Evolutionary conservation across 2,329 filamentous ascomycete genomes (phyloP), one percentile per base, ranked within the genome.

Genomic region (Peltaster fructicola): DNA sequence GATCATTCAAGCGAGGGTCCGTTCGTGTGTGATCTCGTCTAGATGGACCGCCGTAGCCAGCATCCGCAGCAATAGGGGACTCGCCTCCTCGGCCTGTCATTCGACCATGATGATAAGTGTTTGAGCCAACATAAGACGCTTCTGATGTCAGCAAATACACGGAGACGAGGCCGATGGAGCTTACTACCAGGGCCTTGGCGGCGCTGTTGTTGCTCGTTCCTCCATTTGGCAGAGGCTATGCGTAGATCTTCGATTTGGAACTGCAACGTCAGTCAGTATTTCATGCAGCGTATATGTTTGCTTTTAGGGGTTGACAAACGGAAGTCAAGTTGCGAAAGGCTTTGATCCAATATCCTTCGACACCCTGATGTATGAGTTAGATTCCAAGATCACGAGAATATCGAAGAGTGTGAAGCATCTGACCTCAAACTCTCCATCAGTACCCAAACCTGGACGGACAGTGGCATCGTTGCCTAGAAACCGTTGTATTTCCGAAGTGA

Each of bases 401-500:
- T 15, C 19, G n/a, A n/a, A n/a, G n/a, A n/a, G n/a, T n/a, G n/a
- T n/a, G n/a, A n/a, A n/a, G n/a, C n/a, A n/a, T n/a, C 50, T 46
- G 38, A 59, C 54, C 46, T 56, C 47, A 39, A 56, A 48, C 29
- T 57, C 51, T 27, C 50, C 54, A n/a, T n/a, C n/a, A 31, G 44
- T 54, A 37, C 54, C 55, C 23, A 44, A 36, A 23, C 57, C 57
- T 19, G 58, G 58, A 37, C 53, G 51, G 21, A 61, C 56, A 29
- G 57, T 56, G 23, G 58, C 58, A 48, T 62, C 57, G 32, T 54
- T 55, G 26, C 57, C 58, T 29, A 62, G 41, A 37, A 60, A 61
- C 38, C 56, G 51, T 44, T 60, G 56, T 37, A 62, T 61, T 44
- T 62, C 57, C 35, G 56, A 56, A 23, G 56, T 57, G 35, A 62